Evolutionary conservation across 192 early-diverging fungal genomes (phyloP).

Genomic region (Chytriomyces hyalinus): DNA sequence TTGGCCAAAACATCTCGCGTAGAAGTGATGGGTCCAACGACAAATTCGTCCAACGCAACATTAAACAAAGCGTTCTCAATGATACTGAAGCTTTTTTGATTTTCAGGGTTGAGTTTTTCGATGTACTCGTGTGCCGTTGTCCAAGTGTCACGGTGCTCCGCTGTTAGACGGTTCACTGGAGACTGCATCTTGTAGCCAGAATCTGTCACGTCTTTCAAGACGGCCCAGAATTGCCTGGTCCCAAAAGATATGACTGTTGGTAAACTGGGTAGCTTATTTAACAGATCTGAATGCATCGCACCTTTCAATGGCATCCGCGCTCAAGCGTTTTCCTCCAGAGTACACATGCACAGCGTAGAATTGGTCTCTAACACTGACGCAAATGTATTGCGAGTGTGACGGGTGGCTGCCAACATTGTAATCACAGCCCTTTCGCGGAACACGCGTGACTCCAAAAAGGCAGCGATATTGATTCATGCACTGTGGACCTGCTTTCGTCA

Average conservation of each 20-base stretch:
- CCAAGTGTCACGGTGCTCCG: constrained; percentile 85
- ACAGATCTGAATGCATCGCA: constrained; percentile 21
- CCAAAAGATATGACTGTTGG: constrained; percentile 14
- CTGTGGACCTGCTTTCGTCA: constrained; percentile 65
- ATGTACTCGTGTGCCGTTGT: constrained; percentile 72
- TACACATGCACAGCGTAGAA: constrained; percentile 75
- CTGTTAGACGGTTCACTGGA: constrained; percentile 72
- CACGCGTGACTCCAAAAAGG: constrained; percentile 79
- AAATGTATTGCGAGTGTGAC: constrained; percentile 62
- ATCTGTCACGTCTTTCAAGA: constrained; percentile 59
- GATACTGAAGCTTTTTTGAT: constrained; percentile 60
- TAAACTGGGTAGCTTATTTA: constrained; percentile 15
- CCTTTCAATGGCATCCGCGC: constrained; percentile 74
- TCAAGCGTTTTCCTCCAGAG: constrained; percentile 58
- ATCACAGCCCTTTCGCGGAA: constrained; percentile 80
- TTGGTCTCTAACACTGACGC: constrained; percentile 77
- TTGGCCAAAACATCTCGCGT: constrained; percentile 11
- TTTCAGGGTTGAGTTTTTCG: constrained; percentile 60
- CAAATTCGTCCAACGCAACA: constrained; percentile 76
- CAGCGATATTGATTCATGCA: constrained; percentile 89
- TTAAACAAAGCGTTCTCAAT: constrained; percentile 81
- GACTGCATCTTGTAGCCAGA: constrained; percentile 36
- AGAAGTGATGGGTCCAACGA: constrained; percentile 22
- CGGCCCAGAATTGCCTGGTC: constrained; percentile 62
- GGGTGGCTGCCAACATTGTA: constrained; percentile 60